phyloP scores from a whole-genome alignment of 768 basidiomycete genomes.

The Kwoniella pini region DNA sequence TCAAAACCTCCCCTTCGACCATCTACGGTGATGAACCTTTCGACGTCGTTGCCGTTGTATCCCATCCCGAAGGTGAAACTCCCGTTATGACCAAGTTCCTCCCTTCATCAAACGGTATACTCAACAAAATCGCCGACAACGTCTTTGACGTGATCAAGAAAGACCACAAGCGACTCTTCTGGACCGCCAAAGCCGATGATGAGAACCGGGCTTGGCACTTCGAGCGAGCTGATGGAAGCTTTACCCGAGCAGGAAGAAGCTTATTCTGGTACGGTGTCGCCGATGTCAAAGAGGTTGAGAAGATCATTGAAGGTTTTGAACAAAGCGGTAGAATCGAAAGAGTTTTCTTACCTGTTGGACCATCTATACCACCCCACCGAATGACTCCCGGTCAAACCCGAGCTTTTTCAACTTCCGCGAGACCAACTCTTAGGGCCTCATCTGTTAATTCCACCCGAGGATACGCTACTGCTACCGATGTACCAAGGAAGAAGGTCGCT shows the following conservation, averaged over 20 bases:
- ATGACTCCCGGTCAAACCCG: slow-evolving; percentile 59
- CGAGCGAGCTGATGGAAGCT: slow-evolving; percentile 95
- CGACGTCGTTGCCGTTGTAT: slow-evolving; percentile 90
- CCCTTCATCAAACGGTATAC: slow-evolving; percentile 78
- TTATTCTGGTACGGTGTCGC: slow-evolving; percentile 98
- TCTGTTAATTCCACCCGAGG: slow-evolving; percentile 62
- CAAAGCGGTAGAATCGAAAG: slow-evolving; percentile 79
- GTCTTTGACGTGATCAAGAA: slow-evolving; percentile 96
- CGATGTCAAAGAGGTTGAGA: slow-evolving; percentile 88
- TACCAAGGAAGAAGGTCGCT: slow-evolving; percentile 81
- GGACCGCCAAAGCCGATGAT: slow-evolving; percentile 95
- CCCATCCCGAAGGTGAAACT: slow-evolving; percentile 79
- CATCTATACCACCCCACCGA: slow-evolving; percentile 50
- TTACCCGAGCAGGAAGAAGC: slow-evolving; percentile 88
- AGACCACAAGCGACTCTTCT: slow-evolving; percentile 90
- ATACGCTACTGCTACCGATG: slow-evolving; percentile 70
- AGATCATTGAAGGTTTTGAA: slow-evolving; percentile 65
- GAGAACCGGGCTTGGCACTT: slow-evolving; percentile 99
- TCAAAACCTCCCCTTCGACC: slow-evolving; percentile 81
- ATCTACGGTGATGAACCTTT: slow-evolving; percentile 98
- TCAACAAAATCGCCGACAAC: slow-evolving; percentile 95
- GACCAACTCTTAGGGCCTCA: slow-evolving; percentile 41
- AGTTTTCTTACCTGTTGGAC: slow-evolving; percentile 78
- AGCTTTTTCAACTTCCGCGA: slow-evolving; percentile 55
- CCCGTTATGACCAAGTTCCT: slow-evolving; percentile 93